phyloP scores from a whole-genome alignment of 225 moss, liverwort and hornwort species.

The Pseudisothecium myosuroides region DNA sequence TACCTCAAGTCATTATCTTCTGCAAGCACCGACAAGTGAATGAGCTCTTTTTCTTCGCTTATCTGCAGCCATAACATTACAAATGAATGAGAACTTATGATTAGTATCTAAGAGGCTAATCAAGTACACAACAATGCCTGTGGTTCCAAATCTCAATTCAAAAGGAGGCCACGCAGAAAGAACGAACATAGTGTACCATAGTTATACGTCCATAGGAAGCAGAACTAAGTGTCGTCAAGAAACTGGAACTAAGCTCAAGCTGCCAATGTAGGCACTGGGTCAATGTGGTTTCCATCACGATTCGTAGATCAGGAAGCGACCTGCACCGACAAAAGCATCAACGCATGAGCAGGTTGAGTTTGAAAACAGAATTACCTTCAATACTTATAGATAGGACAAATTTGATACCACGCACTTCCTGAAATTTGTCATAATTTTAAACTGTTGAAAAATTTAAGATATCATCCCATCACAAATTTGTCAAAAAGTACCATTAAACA shows the following conservation, averaged over 20 bases:
- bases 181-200: conserved; percentile 34
- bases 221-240: conserved; percentile 42
- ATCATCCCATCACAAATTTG: neutral
- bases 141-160: neutral
- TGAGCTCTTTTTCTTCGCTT: conserved; percentile 62
- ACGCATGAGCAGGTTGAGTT: neutral
- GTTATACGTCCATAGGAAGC: conserved; percentile 44
- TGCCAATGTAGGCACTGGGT: conserved; percentile 61
- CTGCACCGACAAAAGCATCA: conserved; percentile 18
- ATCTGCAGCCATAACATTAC: conserved; percentile 28
- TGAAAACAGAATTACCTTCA: neutral
- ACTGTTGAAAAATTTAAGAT: neutral
- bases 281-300: conserved; percentile 63
- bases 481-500: neutral
- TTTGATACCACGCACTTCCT: neutral
- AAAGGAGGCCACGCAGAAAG: neutral
- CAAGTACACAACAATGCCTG: neutral
- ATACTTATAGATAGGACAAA: neutral
- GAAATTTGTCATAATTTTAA: neutral
- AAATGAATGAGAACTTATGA: neutral
- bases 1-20: conserved; percentile 53
- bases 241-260: conserved; percentile 42
- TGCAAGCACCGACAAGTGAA: conserved; percentile 48
- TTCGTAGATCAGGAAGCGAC: conserved; percentile 78
- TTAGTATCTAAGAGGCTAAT: neutral